Evolutionary conservation across 2,329 filamentous ascomycete species (phyloP), one percentile per base, ranked within the genome.

Genomic region (Fusarium sp.): DNA sequence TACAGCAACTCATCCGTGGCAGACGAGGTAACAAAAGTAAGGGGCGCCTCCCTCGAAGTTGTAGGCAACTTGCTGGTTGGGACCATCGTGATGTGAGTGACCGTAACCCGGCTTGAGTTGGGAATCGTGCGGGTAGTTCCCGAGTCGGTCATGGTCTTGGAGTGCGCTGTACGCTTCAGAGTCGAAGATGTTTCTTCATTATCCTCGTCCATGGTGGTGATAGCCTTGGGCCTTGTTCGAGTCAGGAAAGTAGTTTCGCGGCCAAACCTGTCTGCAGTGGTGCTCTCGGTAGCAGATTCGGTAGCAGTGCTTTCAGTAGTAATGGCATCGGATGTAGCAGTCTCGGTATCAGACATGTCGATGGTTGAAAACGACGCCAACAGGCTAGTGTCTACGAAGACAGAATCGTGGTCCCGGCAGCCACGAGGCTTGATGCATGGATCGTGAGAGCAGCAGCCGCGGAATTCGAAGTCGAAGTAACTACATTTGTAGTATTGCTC

Each of bases 401-500:
- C 39, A 24, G 32, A 24, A 19, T 39, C 22, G 45, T 66, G 50
- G 45, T 66, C 56, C 39, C 43, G 49, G 17, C 41, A 53, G 39
- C 63, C 62, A 19, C 41, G 62, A 52, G 63, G 63, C n/a, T 41
- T 50, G 30, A 62, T 62, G 69, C 85, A 87, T 17, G 83, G 79
- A 61, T 84, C 72, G 15, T 78, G 71, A 15, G 75, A 71, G 71
- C 84, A 87, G 68, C 85, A 87, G 19, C 82, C 84, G 22, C 11
- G 9, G 6, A 17, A 69, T 4, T 50, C 57, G 65, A 81, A 84
- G 32, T 66, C 63, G 66, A 74, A 80, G 47, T 51, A 40, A 15
- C 47, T 60, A 65, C 83, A 86, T 24, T 62, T 49, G 65, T 81
- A 84, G 64, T 76, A 83, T 30, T 50, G 32, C 20, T 66, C 68